Evolutionary conservation across 306 rosid species (phyloP).

Genomic region (Carpinus viminea): DNA sequence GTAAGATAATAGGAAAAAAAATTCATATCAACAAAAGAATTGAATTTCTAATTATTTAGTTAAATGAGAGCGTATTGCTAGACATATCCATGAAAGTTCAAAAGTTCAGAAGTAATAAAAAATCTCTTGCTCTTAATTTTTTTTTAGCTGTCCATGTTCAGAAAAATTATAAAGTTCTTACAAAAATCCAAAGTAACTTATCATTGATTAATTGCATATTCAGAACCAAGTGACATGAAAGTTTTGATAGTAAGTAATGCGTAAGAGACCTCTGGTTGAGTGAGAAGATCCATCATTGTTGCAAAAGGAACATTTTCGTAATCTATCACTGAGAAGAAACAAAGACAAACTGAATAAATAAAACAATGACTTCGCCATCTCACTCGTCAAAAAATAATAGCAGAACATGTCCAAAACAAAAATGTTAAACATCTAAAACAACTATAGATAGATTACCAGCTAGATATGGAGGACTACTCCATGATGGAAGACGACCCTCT

Average conservation of each 20-base stretch:
- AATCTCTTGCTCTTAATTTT: not conserved
- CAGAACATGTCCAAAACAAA: not conserved
- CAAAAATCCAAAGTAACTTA: not conserved
- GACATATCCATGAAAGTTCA: not conserved
- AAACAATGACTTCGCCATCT: not conserved
- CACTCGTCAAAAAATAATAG: not conserved
- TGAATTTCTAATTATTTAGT: not conserved
- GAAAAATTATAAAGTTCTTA: not conserved
- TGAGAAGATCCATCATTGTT: constrained; percentile 4
- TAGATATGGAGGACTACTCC: not conserved
- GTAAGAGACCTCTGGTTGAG: not conserved
- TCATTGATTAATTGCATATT: not conserved
- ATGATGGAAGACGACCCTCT: not conserved
- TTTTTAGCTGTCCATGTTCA: not conserved
- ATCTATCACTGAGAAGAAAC: not conserved
- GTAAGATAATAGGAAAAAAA: not conserved
- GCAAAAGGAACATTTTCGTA: not conserved
- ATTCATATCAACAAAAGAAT: not conserved
- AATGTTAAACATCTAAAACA: not conserved
- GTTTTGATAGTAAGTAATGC: not conserved
- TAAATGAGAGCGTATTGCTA: not conserved
- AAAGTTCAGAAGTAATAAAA: not conserved
- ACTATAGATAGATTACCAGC: not conserved
- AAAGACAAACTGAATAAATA: not conserved
- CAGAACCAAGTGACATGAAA: not conserved